Percentiles rank a stretch among this genome's conserved stretches.
Evolutionary conservation across 768 basidiomycete species (phyloP).

Genomic region (Leccinum incarnatum): DNA sequence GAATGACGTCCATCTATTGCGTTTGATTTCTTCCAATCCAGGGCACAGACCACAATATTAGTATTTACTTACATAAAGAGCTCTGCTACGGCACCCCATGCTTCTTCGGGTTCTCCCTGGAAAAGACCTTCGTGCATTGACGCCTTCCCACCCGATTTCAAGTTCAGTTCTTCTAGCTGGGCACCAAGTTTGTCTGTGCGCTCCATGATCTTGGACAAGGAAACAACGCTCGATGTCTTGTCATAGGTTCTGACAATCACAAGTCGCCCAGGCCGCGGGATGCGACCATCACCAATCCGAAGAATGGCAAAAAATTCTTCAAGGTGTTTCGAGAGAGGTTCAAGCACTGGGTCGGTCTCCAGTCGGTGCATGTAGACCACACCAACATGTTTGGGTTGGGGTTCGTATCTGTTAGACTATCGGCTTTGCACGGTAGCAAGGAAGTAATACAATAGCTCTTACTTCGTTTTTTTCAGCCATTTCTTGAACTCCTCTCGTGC

Average conservation of each 20-base stretch:
- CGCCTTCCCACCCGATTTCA: neutral
- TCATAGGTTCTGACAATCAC: conserved; percentile 14
- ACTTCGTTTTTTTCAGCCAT: conserved; percentile 5
- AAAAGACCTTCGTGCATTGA: no score
- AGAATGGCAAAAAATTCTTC: neutral
- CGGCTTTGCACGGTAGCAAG: neutral
- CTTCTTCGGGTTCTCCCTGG: no score
- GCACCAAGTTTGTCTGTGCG: neutral
- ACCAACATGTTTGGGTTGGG: conserved; percentile 1
- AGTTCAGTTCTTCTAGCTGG: neutral
- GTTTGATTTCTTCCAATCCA: no score
- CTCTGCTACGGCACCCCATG: no score
- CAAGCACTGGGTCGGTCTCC: conserved; percentile 13
- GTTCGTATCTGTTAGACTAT: neutral
- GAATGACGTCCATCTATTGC: no score
- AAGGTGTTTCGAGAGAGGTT: conserved; percentile 9
- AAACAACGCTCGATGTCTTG: neutral
- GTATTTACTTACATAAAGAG: neutral
- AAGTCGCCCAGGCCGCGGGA: conserved; percentile 1
- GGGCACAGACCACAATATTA: no score
- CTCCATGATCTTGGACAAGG: neutral
- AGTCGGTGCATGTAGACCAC: conserved; percentile 22
- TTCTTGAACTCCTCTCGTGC: conserved; percentile 1
- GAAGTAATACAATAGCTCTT: neutral
- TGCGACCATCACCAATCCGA: neutral